Conservation (phyloP, 2,329 filamentous ascomycete species). For the Ascochyta koolunga region DNA sequence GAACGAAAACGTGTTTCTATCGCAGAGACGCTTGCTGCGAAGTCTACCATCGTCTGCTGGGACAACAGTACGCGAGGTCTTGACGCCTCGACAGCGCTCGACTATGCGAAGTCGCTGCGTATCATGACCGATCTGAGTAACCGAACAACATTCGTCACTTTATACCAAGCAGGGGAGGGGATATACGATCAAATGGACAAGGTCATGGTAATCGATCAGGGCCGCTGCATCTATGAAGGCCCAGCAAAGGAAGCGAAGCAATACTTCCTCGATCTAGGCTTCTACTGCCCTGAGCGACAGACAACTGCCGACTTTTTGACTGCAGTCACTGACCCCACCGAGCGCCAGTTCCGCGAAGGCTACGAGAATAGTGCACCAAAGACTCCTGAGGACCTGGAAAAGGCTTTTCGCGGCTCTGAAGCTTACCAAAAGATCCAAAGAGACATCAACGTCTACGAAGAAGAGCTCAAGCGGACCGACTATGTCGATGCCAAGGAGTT, state of each 20-base stretch:
- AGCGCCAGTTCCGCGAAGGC: constrained; percentile 67
- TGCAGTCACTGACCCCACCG: constrained; percentile 74
- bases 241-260: constrained; percentile 64
- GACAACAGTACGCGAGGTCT: constrained; percentile 83
- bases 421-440: constrained; percentile 65
- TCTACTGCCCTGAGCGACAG: constrained; percentile 63
- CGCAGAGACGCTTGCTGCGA: constrained; percentile 74
- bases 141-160: constrained; percentile 71
- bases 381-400: constrained; percentile 71
- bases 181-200: constrained; percentile 81
- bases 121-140: constrained; percentile 81
- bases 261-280: constrained; percentile 72
- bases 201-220: constrained; percentile 76
- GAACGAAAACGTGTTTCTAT: constrained; percentile 78
- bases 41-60: constrained; percentile 68
- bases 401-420: constrained; percentile 68
- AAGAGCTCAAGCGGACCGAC: constrained; percentile 61
- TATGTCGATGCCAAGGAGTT: constrained; percentile 69
- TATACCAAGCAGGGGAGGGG: constrained; percentile 74
- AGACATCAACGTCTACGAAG: constrained; percentile 68
- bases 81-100: constrained; percentile 78
- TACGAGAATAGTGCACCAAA: constrained; percentile 69
- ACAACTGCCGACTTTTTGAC: constrained; percentile 82
- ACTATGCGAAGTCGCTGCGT: constrained; percentile 77
- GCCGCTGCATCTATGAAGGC: constrained; percentile 72